Evolutionary conservation across 495 filamentous ascomycete species (phyloP), one percentile per base, ranked within the genome.

Genomic region (Chaetomium tenue): DNA sequence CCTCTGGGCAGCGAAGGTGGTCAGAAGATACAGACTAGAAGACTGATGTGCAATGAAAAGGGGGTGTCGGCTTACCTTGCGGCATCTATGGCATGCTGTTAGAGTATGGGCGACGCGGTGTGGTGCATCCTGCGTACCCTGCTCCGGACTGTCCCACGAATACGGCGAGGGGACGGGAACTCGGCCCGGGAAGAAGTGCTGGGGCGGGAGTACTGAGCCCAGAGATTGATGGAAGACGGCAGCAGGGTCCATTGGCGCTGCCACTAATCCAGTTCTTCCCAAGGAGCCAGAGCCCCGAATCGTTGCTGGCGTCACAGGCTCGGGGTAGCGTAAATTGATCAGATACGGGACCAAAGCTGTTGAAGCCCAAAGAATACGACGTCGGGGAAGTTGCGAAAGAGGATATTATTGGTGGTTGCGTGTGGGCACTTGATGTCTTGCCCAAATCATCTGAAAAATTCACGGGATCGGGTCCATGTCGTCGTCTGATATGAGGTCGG

Each of bases 41-140:
- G 18, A 13, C 1, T 16, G 40, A 16, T 15, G 26, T 2, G 39
- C 28, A n/a, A n/a, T 13, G 15, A 0, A 23, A 12, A 16, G 12
- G 18, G 28, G n/a, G 7, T 18, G 48, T 58, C 18, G 33, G 57
- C 87, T 79, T 81, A 93, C 91, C 82, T 64, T 47, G 28, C 56
- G 63, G 37, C 64, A 66, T 46, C 64, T 51, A 66, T 89, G 90
- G 70, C 92, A 96, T 33, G 92, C 92, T 33, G 92, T 93, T 67
- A 96, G 79, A 22, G 92, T 94, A 75, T 94, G 89, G 58, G 89
- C 90, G 67, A 92, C 86, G 67, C 83, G 80, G 63, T 84, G 81
- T 48, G 82, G 76, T 55, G 73, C 77, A 63, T 77, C 76, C 51
- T 78, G 76, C 61, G 78, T 78, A 12, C 74, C 77, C 37, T 79